Conservation (phyloP, 306 rosid genomes). For the Cicer cuneatum region DNA sequence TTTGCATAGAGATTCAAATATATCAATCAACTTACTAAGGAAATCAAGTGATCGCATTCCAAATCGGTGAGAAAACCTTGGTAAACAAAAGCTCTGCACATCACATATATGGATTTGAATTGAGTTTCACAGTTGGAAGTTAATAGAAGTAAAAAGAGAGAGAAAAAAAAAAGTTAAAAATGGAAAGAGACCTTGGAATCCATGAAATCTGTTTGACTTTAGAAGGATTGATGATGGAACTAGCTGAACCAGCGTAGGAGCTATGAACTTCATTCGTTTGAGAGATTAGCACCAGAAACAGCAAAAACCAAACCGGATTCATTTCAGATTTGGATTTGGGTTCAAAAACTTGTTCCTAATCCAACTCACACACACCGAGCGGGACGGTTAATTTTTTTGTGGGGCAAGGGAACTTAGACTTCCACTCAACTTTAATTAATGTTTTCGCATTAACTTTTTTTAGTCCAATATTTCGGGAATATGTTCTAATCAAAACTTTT, state of each 20-base stretch:
- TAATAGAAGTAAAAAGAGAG: not conserved
- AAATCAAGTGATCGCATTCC: conserved; percentile 92
- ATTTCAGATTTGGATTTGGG: conserved; percentile 34
- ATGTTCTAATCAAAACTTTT: no score
- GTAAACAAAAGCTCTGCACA: conserved; percentile 88
- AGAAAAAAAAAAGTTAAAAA: not conserved
- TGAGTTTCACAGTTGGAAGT: not conserved
- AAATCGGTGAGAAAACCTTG: conserved; percentile 86
- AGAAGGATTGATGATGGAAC: conserved; percentile 83
- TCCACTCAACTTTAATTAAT: not conserved
- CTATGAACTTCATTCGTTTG: conserved; percentile 46
- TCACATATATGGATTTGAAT: not conserved
- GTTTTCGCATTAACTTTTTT: not conserved
- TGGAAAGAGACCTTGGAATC: conserved; percentile 76
- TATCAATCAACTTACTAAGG: conserved; percentile 63
- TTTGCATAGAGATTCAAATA: not conserved
- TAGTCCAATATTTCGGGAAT: no score
- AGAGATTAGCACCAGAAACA: conserved; percentile 43
- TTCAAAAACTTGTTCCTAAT: no score
- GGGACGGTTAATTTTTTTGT: conserved; percentile 29
- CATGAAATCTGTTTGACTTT: conserved; percentile 92
- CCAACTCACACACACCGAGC: not conserved
- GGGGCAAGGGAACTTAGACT: conserved; percentile 1
- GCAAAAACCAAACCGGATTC: conserved; percentile 47
- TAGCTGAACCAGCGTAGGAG: conserved; percentile 80